phyloP scores from a whole-genome alignment of 2,329 filamentous ascomycete genomes.

The Botrytis cinerea region DNA sequence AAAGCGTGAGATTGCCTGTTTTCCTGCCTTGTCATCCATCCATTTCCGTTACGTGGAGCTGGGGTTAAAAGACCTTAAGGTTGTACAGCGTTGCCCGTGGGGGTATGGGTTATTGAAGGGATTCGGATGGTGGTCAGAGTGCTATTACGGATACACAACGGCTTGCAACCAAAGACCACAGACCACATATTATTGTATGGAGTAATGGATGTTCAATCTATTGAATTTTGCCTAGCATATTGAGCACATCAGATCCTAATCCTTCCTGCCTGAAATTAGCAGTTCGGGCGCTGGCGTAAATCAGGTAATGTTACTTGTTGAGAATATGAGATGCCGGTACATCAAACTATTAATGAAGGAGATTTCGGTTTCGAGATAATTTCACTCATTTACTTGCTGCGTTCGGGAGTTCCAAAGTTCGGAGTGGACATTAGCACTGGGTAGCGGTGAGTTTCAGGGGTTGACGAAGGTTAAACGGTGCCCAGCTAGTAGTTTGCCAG shows the following conservation, averaged over 20 bases:
- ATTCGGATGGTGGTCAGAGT: slow-evolving; percentile 8
- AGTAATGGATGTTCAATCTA: slow-evolving; percentile 14
- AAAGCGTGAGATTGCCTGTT: slow-evolving; percentile 13
- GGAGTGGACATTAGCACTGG: slow-evolving; percentile 11
- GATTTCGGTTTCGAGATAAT: slow-evolving; percentile 18
- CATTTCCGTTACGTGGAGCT: slow-evolving; percentile 12
- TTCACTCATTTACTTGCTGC: slow-evolving; percentile 16
- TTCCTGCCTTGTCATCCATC: slow-evolving; percentile 7
- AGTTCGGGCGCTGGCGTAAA: slow-evolving; percentile 7
- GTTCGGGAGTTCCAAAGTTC: slow-evolving; percentile 12
- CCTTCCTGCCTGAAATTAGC: slow-evolving; percentile 10
- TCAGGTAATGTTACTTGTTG: slow-evolving; percentile 8
- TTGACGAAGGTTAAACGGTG: slow-evolving; percentile 18
- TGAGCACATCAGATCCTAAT: slow-evolving; percentile 10
- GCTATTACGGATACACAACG: slow-evolving; percentile 17
- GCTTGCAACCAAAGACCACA: slow-evolving; percentile 13
- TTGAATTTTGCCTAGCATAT: slow-evolving; percentile 5
- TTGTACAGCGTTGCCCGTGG: slow-evolving; percentile 16
- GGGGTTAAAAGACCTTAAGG: not conserved
- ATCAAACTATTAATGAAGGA: slow-evolving; percentile 19
- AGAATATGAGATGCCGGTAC: not conserved
- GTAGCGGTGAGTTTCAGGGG: slow-evolving; percentile 19
- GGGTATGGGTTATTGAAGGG: slow-evolving; percentile 9
- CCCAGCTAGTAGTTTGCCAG: slow-evolving; percentile 14
- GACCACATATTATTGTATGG: slow-evolving; percentile 21